phyloP scores from a whole-genome alignment of 306 rosid species.

The Cicer cuneatum region DNA sequence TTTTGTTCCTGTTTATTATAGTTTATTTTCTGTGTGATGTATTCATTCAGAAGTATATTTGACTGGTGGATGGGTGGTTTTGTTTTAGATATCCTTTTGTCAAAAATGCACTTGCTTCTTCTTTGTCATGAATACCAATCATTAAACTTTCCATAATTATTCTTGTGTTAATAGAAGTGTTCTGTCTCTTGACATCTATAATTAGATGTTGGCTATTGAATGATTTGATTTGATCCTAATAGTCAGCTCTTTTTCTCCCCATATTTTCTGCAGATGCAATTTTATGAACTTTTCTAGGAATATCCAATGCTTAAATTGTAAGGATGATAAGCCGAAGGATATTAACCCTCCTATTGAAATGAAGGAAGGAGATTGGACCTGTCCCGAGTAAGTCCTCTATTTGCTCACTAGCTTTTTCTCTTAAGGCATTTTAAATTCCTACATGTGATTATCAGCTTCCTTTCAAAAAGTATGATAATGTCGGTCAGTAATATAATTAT shows the following conservation, averaged over 20 bases:
- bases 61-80: conserved; percentile 2
- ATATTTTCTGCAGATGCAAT: conserved; percentile 67
- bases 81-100: conserved; percentile 15
- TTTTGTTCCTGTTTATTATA: conserved; percentile 22
- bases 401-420: conserved; percentile 20
- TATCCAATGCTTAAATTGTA: conserved; percentile 63
- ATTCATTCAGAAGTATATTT: conserved; percentile 23
- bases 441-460: conserved; percentile 8
- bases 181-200: conserved; percentile 27
- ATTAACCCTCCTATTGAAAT: conserved; percentile 48
- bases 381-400: conserved; percentile 66
- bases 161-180: not conserved
- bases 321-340: conserved; percentile 65
- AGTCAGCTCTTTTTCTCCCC: conserved; percentile 13
- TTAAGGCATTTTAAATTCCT: conserved; percentile 6
- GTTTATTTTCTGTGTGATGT: conserved; percentile 11
- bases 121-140: conserved; percentile 19
- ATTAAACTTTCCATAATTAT: conserved; percentile 27
- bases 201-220: conserved; percentile 32
- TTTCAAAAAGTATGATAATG: conserved; percentile 23
- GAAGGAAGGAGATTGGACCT: conserved; percentile 89
- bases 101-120: conserved; percentile 17
- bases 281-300: conserved; percentile 83
- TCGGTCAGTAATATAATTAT: conserved; percentile 13
- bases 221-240: conserved; percentile 23